These are phyloP conservation scores for Debaryomyces coudertii DNA, from an alignment of 1,139 yeast species.

Conservation along the genomic window DNA sequence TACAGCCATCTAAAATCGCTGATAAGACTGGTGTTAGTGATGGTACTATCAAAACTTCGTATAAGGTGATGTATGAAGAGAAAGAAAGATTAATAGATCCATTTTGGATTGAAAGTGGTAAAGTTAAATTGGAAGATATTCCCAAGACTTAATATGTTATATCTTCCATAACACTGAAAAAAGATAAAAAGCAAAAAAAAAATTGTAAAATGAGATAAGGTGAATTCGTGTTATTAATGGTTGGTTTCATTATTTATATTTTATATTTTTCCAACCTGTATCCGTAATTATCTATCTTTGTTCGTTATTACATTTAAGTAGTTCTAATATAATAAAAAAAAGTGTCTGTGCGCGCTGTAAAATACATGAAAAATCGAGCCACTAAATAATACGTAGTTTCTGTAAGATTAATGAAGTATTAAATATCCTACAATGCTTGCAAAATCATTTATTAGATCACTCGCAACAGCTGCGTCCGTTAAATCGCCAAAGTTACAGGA, in stretches of 20 bases:
- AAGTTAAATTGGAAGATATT: slow-evolving; percentile 61
- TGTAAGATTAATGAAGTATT: neutral
- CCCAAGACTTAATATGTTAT: slow-evolving; percentile 43
- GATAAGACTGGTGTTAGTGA: slow-evolving; percentile 98
- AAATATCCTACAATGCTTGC: neutral
- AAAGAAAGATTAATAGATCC: slow-evolving; percentile 77
- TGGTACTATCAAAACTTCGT: slow-evolving; percentile 94
- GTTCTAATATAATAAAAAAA: neutral
- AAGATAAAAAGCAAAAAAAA: neutral
- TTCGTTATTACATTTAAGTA: neutral
- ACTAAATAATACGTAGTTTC: neutral
- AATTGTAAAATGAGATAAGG: neutral
- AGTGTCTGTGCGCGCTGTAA: neutral
- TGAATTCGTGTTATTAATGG: neutral
- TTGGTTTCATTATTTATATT: neutral
- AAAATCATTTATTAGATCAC: slow-evolving; percentile 9
- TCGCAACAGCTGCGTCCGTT: slow-evolving; percentile 13
- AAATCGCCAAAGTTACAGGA: slow-evolving; percentile 47
- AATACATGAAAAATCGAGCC: neutral
- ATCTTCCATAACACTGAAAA: neutral
- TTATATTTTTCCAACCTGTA: neutral
- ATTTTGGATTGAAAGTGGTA: slow-evolving; percentile 74
- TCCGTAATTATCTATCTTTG: neutral
- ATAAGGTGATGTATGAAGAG: slow-evolving; percentile 78
- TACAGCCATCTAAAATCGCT: slow-evolving; percentile 77